Evolutionary conservation across 441 rosid genomes (phyloP), one percentile per base, ranked within the genome.

Genomic region (Croton laevigatus): DNA sequence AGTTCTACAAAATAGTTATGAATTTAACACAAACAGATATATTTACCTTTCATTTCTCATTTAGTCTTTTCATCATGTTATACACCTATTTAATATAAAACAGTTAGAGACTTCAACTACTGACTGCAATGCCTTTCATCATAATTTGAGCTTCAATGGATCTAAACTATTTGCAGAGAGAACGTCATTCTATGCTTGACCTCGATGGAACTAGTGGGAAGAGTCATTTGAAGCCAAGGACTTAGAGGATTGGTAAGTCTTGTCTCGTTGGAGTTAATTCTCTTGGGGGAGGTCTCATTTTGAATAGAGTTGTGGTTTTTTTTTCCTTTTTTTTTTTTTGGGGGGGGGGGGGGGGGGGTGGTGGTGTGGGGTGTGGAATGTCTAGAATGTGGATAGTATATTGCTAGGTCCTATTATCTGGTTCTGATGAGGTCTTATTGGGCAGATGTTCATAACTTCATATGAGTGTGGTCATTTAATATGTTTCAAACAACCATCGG

Each of bases 211-310:
- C 83, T 54, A 80, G 63, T 69, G 97, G 89, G 72, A 94, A 92
- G 85, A 80, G 69, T 66, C 76, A 87, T 14, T 65, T 88, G 82
- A 94, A 89, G 79, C 91, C 97, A 38, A 89, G 90, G 68, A 84
- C 96, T 49, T 92, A 98, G 99, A 89, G 98, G 89, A 85, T 94
- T 77, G 99, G 99, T 94, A 86, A 70, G 77, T 78, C 73, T 78
- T 14, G 59, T 79, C 83, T 79, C 73, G 32, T 22, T 72, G 44
- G 54, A 32, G 49, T 44, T 73, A 54, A 45, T 62, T 73, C 58
- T 6, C 14, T 37, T 60, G 3, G 5, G 16, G 64, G 61, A 14
- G 44, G 66, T 67, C 48, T 22, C 48, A 27, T 64, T 6, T 65
- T 57, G 2, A 0, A 48, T 48, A 22, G 57, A 44, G 38, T 46